Conservation (phyloP, 371 early-diverging fungal species). For the Rhizopus arrhizus region DNA sequence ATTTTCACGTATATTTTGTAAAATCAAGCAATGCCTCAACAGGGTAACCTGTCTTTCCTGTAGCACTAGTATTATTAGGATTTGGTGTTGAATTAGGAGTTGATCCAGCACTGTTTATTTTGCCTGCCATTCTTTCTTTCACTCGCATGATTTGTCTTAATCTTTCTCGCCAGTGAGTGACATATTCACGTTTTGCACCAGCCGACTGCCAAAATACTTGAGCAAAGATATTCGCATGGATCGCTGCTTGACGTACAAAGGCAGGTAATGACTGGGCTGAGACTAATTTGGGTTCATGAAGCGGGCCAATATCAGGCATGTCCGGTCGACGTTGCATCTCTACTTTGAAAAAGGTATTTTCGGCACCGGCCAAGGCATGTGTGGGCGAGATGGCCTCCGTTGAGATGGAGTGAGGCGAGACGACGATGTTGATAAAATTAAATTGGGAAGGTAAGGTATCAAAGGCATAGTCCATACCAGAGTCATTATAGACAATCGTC, state of each 20-base stretch:
- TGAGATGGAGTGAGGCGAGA: constrained; percentile 67
- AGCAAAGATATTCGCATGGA: constrained; percentile 90
- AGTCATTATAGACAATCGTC: constrained; percentile 90
- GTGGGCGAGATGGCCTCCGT: constrained; percentile 40
- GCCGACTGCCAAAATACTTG: constrained; percentile 73
- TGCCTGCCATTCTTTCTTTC: constrained; percentile 49
- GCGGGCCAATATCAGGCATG: constrained; percentile 85
- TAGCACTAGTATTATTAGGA: constrained; percentile 7
- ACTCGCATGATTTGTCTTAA: constrained; percentile 85
- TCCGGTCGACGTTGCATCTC: constrained; percentile 75
- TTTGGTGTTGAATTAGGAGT: constrained; percentile 11
- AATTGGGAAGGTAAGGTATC: constrained; percentile 93
- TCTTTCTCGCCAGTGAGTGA: constrained; percentile 85
- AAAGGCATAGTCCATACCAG: constrained; percentile 79
- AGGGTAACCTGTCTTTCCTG: constrained; percentile 30
- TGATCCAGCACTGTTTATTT: constrained; percentile 15
- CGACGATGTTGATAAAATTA: constrained; percentile 91
- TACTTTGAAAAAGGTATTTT: constrained; percentile 64
- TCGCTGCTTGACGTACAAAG: constrained; percentile 83
- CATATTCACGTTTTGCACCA: constrained; percentile 64
- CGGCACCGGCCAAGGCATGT: constrained; percentile 32
- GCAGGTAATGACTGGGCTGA: constrained; percentile 73
- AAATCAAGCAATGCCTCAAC: constrained; percentile 62
- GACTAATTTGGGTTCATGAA: constrained; percentile 82
- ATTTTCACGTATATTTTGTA: constrained; percentile 57